A percentile compares a stretch with the other conserved stretches of the same genome.
Conservation (phyloP, 495 filamentous ascomycete species). For the Penicillium turbatum region DNA sequence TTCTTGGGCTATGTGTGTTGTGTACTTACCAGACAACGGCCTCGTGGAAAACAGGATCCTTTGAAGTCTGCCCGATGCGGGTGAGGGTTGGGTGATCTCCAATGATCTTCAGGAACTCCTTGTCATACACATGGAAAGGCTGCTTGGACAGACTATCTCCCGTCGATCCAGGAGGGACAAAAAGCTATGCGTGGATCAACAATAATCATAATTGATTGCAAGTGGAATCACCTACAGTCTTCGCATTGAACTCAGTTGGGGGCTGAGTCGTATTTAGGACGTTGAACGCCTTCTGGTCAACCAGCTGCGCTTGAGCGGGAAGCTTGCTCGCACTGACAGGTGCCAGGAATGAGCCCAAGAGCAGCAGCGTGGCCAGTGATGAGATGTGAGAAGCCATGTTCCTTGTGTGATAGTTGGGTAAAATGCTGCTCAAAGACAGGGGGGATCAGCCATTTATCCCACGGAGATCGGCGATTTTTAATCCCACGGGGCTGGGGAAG, state of each 20-base stretch:
- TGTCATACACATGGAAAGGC: slow-evolving; percentile 21
- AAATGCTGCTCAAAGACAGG: background rate
- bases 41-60: slow-evolving; percentile 48
- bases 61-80: slow-evolving; percentile 17
- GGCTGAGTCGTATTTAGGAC: slow-evolving; percentile 16
- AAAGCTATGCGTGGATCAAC: slow-evolving; percentile 8
- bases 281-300: slow-evolving; percentile 20
- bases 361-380: background rate
- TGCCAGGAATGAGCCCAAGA: background rate
- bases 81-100: slow-evolving; percentile 15
- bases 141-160: slow-evolving; percentile 28
- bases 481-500: background rate
- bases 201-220: background rate
- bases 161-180: slow-evolving; percentile 18
- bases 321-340: slow-evolving; percentile 4
- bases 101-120: slow-evolving; percentile 21
- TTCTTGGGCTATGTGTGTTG: background rate
- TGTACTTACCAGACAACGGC: slow-evolving; percentile 46
- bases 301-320: slow-evolving; percentile 18
- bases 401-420: background rate
- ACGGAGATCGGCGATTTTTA: background rate
- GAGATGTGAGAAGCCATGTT: background rate
- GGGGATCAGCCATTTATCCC: background rate
- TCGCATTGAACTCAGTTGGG: slow-evolving; percentile 16
- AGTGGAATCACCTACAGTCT: slow-evolving; percentile 11